Evolutionary conservation across 2,329 filamentous ascomycete genomes (phyloP), one percentile per base, ranked within the genome.

Genomic region (Rhynchosporium agropyri): DNA sequence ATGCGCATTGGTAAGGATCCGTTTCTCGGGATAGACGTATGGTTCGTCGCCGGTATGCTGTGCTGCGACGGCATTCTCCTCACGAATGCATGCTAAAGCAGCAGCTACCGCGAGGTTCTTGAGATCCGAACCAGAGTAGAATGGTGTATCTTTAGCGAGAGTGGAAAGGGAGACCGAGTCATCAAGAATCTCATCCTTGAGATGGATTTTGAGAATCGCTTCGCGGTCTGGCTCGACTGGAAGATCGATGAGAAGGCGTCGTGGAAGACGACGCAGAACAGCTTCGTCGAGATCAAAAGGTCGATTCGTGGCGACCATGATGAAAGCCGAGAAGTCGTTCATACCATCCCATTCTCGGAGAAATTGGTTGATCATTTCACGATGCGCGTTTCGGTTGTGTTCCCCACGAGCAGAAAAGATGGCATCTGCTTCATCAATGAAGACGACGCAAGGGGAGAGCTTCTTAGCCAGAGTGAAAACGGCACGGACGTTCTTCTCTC

Each of bases 281-380:
- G 91, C 91, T 70, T 95, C 91, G 71, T 99, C 95, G 0, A 99
- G 84, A 72, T 98, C 95, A 72, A 96, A 97, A 0, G 95, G 95
- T 9, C 94, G 84, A 76, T 99, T 98, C 8, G 93, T 98, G 33
- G 95, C 94, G 0, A 98, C 92, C 92, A 99, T 97, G 76, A 99
- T 94, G 75, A 99, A 98, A 2, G 94, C 92, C 20, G 89, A 90
- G 53, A 87, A 84, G 70, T 90, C 89, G 60, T 81, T 80, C 80
- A 98, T 89, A 10, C 95, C 95, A 71, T 98, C 95, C 95, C 94
- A 98, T 75, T 98, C 94, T 60, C 92, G 89, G 56, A 99, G 80
- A 76, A 98, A 98, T 77, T 99, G 94, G 73, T 97, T 99, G 76
- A 98, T 93, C 60, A 95, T 89, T 75, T 97, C 94, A 56, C 93